Evolutionary conservation across 495 filamentous ascomycete genomes (phyloP).

Genomic region (Choiromyces venosus): DNA sequence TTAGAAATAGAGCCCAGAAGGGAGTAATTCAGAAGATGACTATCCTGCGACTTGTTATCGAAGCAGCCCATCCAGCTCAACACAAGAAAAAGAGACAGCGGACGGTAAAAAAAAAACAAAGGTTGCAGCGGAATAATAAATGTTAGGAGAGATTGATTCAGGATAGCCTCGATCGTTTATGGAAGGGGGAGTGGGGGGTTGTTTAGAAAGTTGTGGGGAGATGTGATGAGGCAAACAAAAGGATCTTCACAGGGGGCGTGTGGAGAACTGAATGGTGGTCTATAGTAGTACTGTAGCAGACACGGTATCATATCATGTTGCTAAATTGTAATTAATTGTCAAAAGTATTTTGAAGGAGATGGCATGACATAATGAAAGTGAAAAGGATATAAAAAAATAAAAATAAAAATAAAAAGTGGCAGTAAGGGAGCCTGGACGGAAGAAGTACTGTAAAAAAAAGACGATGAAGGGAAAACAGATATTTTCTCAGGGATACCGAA

Average conservation of each 20-base stretch:
- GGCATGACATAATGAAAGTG: background rate
- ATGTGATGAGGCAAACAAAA: background rate
- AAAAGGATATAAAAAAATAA: too few relatives aligned
- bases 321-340: background rate
- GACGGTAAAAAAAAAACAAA: background rate
- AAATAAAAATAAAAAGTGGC: background rate
- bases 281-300: background rate
- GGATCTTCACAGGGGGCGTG: constrained; percentile 1
- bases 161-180: background rate
- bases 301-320: background rate
- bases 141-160: background rate
- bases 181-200: background rate
- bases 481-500: background rate
- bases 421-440: background rate
- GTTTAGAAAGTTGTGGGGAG: background rate
- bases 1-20: constrained; percentile 27
- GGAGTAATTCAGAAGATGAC: constrained; percentile 24
- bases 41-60: constrained; percentile 24
- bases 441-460: background rate
- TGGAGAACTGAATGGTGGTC: background rate
- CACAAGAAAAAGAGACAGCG: background rate
- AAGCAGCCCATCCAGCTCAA: constrained; percentile 34
- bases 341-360: background rate
- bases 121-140: background rate
- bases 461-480: background rate